Base-by-base conservation (phyloP, 306 rosid genomes). In the Fagus sylvatica region DNA sequence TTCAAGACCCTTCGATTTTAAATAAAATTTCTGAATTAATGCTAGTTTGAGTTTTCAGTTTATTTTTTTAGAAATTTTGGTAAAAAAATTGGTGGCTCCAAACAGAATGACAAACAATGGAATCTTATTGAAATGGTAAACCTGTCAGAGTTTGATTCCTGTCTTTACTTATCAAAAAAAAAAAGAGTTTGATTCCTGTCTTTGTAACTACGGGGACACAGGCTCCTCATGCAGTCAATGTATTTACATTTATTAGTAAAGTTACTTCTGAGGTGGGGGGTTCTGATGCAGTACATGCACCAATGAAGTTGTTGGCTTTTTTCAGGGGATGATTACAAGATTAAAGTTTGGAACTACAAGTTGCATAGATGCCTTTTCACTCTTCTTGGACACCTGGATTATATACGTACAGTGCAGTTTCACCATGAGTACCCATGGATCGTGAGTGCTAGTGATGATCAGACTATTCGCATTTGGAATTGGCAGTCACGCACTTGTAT, bases 311-410 rank as follows among this genome's bases (percentile, higher is more conserved):
- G 16, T 65, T 40, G 4, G 4, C 12, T 55, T 75, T 55, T 59
- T 75, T 78, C 93, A 94, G 98, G 98, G 87, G 98, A 94, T 79
- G 98, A 94, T 81, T 94, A 94, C 91, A 94, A 94, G 87, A 94
- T 94, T 83, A 94, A 94, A 77, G 98, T 94, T 66, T 94, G 98
- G 98, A 94, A 94, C 92, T 94, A 94, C 86, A 94, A 94, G 93
- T 82, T 91, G 87, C 98, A 94, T 53, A 86, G 97, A 80, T 94
- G 97, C 81, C 87, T 94, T 75, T 94, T 94, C 85, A 92, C 98
- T 56, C 97, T 94, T 75, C 88, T 94, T 48, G 98, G 98, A 69
- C 98, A 94, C 84, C 98, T 94, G 74, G 98, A 94, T 85, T 92
- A 94, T 76, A 94, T 94, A 17, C 98, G 98, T 30, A 94, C 98